A percentile compares a stretch with the other conserved stretches of the same genome.
phyloP scores from a whole-genome alignment of 1,139 yeast species.

The Saccharomyces hybrid region DNA sequence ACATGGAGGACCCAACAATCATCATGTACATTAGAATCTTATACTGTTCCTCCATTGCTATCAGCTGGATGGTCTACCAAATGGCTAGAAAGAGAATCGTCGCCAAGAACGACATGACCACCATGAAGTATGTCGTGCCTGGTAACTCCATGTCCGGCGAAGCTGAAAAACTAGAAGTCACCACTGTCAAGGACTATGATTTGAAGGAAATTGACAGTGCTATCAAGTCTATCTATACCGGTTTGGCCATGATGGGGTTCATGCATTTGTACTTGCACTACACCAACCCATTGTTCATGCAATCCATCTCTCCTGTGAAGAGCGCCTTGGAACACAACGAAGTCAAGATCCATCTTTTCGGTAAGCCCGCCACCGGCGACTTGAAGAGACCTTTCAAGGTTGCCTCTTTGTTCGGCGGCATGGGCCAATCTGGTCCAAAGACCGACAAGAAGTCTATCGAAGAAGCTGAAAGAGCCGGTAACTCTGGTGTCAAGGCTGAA shows the following conservation, averaged over 20 bases:
- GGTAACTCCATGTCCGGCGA: slow-evolving; percentile 64
- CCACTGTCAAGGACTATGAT: slow-evolving; percentile 93
- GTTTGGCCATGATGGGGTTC: slow-evolving; percentile 96
- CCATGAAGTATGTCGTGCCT: slow-evolving; percentile 84
- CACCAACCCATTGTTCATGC: slow-evolving; percentile 96
- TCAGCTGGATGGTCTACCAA: slow-evolving; percentile 61
- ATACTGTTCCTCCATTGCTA: slow-evolving; percentile 58
- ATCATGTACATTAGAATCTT: slow-evolving; percentile 70
- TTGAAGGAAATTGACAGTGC: slow-evolving; percentile 72
- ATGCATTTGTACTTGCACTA: slow-evolving; percentile 97
- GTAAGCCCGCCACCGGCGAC: slow-evolving; percentile 79
- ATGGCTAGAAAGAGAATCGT: slow-evolving; percentile 53
- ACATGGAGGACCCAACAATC: slow-evolving; percentile 76
- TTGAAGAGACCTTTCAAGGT: slow-evolving; percentile 96
- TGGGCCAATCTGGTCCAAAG: slow-evolving; percentile 55
- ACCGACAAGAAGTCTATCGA: slow-evolving; percentile 85
- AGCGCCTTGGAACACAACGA: slow-evolving; percentile 85
- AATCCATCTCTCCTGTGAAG: slow-evolving; percentile 84
- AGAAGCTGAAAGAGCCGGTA: slow-evolving; percentile 76
- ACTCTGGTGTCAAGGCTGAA: slow-evolving; percentile 89
- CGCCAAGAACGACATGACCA: slow-evolving; percentile 82
- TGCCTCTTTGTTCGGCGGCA: slow-evolving; percentile 68
- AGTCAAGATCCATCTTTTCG: slow-evolving; percentile 84
- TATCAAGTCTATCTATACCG: slow-evolving; percentile 76
- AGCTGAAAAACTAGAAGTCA: slow-evolving; percentile 67